Evolutionary conservation across 2,329 filamentous ascomycete genomes (phyloP), one percentile per base, ranked within the genome.

Genomic region (Fusarium burgessii): DNA sequence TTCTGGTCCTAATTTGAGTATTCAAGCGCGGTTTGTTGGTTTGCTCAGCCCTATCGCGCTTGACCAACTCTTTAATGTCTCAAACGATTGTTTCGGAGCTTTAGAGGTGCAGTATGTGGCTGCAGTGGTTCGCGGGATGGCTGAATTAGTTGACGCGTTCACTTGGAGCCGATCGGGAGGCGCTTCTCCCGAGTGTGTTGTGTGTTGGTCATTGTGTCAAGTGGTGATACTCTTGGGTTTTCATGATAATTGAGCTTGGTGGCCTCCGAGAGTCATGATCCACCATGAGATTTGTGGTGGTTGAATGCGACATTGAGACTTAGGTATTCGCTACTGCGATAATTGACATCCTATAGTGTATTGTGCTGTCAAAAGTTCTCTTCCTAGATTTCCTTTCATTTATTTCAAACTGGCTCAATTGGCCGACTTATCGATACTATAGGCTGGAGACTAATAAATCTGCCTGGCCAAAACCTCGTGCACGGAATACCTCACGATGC

Each of bases 111-210:
- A 33, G 52, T 29, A 32, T 55, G 55, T 70, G 61, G 62, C 46
- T 61, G 67, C 33, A 66, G 70, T 52, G 45, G 49, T 66, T 43
- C 50, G 25, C 42, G 47, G 64, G n/a, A 67, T 70, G 46, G 58
- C 66, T 70, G 51, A 43, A 42, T 35, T 60, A 43, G 36, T 25
- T 47, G 52, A 20, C 17, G 18, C 15, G 47, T 29, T 60, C n/a
- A 25, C 29, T 27, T 52, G 42, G 43, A 42, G 27, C 51, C 55
- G 15, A 56, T 32, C 18, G 38, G 42, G 33, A 54, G 51, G 51
- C 32, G 36, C n/a, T 25, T 35, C 13, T 41, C 15, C 12, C 18
- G 23, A 15, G 27, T 35, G 38, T n/a, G 18, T 12, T 50, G n/a
- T 4, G 40, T 61, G 23, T 36, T 14, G 29, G 38, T 45, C 23